These are phyloP conservation scores for Microdochium trichocladiopsis DNA, from an alignment of 2,329 filamentous ascomycete species.

Conservation along the genomic window DNA sequence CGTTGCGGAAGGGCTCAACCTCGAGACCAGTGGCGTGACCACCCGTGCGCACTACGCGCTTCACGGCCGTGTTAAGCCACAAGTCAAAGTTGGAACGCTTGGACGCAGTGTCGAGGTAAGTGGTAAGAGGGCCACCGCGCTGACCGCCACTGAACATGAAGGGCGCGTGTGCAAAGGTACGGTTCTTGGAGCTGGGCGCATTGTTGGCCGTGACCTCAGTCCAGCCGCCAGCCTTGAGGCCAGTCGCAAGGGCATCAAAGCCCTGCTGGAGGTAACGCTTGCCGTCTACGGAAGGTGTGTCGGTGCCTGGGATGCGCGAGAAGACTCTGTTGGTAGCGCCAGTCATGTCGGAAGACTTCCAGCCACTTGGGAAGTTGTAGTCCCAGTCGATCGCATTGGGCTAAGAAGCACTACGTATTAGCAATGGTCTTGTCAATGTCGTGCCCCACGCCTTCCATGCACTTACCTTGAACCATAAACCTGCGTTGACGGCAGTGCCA, in stretches of 20 bases:
- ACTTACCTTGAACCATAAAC: conserved; percentile 56
- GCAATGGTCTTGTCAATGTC: conserved; percentile 6
- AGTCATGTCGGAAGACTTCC: conserved; percentile 58
- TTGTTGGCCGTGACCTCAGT: conserved; percentile 52
- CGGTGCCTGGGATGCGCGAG: conserved; percentile 62
- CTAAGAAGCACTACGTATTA: conserved; percentile 17
- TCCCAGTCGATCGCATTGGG: conserved; percentile 62
- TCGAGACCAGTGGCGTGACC: conserved; percentile 61
- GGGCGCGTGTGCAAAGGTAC: conserved; percentile 54
- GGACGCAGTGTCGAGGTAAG: conserved; percentile 59
- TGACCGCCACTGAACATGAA: conserved; percentile 64
- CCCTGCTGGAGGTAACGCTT: conserved; percentile 61
- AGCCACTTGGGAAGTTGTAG: conserved; percentile 64
- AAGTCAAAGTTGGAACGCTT: conserved; percentile 58
- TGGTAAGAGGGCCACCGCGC: conserved; percentile 62
- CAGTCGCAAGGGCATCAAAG: conserved; percentile 54
- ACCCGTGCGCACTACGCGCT: conserved; percentile 56
- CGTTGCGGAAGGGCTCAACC: conserved; percentile 45
- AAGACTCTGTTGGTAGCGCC: conserved; percentile 56
- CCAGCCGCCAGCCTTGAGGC: conserved; percentile 56
- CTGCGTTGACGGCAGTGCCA: conserved; percentile 59
- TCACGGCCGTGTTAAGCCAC: conserved; percentile 59
- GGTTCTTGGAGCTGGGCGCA: conserved; percentile 56
- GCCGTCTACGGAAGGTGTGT: conserved; percentile 58
- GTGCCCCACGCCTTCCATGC: too few species aligned